phyloP scores from a whole-genome alignment of 2,329 filamentous ascomycete genomes.

The Aquanectria penicillioides region DNA sequence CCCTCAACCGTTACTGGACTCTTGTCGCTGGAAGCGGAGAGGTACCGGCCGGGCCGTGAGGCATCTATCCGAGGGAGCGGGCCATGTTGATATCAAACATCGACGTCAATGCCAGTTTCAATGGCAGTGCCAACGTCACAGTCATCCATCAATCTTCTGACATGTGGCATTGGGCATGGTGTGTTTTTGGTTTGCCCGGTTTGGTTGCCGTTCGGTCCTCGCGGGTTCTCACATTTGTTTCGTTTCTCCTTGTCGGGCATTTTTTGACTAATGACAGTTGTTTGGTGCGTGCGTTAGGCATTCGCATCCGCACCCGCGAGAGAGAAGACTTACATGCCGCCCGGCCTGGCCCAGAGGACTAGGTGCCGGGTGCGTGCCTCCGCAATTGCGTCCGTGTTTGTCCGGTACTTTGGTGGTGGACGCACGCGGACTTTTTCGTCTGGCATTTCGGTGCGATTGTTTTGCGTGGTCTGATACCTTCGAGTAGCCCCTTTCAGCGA shows the following conservation, averaged over 20 bases:
- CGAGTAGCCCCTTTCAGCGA: conserved; percentile 36
- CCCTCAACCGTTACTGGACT: conserved; percentile 2
- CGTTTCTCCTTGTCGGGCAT: background rate
- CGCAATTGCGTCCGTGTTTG: conserved; percentile 27
- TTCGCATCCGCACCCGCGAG: conserved; percentile 2
- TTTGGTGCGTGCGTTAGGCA: background rate
- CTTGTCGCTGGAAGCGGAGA: conserved; percentile 10
- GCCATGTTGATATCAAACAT: conserved; percentile 3
- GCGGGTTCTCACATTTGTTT: background rate
- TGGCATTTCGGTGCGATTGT: background rate
- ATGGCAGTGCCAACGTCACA: background rate
- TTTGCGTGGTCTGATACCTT: conserved; percentile 36
- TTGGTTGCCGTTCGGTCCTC: background rate
- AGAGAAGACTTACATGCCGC: too few relatives aligned
- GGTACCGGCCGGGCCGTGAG: conserved; percentile 5
- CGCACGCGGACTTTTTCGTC: conserved; percentile 10
- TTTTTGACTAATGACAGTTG: background rate
- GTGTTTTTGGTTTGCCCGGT: background rate
- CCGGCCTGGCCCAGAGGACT: too few relatives aligned
- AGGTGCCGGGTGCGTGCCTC: conserved; percentile 13
- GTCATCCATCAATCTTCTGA: background rate
- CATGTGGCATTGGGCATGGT: conserved; percentile 10
- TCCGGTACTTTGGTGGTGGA: conserved; percentile 17
- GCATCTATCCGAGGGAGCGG: background rate
- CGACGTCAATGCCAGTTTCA: background rate